Conservation (phyloP, 1,139 yeast species). For the Hansenula sp. region DNA sequence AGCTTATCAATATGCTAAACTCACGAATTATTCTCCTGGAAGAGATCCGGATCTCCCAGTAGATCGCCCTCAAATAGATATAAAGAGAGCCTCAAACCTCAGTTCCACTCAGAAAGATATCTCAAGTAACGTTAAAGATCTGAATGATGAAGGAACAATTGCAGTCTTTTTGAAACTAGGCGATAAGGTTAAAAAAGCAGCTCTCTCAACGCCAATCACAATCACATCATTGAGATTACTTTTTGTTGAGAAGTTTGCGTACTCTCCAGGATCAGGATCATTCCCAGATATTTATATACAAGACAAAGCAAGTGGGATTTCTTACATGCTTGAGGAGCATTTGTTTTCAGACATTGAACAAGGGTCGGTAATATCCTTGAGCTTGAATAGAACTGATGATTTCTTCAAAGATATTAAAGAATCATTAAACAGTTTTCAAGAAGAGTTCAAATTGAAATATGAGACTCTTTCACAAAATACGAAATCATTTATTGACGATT, state of each 20-base stretch:
- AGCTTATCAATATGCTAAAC: conserved; percentile 86
- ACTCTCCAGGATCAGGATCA: conserved; percentile 62
- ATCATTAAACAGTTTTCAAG: conserved; percentile 30
- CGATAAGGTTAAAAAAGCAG: conserved; percentile 58
- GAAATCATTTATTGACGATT: conserved; percentile 22
- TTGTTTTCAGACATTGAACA: conserved; percentile 51
- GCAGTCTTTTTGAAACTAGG: conserved; percentile 53
- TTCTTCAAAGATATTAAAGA: conserved; percentile 13
- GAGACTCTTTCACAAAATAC: conserved; percentile 27
- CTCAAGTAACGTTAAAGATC: background rate
- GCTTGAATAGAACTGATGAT: conserved; percentile 18
- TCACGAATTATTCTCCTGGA: conserved; percentile 47
- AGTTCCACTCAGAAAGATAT: conserved; percentile 2
- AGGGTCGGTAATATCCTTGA: conserved; percentile 57
- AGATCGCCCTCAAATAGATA: conserved; percentile 6
- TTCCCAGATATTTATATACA: conserved; percentile 82
- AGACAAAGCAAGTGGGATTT: conserved; percentile 54
- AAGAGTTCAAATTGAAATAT: conserved; percentile 31
- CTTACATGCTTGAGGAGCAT: conserved; percentile 79
- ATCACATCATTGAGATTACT: conserved; percentile 64
- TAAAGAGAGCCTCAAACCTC: conserved; percentile 5
- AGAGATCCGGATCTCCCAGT: conserved; percentile 25
- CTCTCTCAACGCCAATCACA: conserved; percentile 45
- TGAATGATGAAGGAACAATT: conserved; percentile 13
- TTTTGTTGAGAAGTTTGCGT: conserved; percentile 85